Evolutionary conservation across 2,329 filamentous ascomycete genomes (phyloP).

Genomic region (Fusarium beomiforme): DNA sequence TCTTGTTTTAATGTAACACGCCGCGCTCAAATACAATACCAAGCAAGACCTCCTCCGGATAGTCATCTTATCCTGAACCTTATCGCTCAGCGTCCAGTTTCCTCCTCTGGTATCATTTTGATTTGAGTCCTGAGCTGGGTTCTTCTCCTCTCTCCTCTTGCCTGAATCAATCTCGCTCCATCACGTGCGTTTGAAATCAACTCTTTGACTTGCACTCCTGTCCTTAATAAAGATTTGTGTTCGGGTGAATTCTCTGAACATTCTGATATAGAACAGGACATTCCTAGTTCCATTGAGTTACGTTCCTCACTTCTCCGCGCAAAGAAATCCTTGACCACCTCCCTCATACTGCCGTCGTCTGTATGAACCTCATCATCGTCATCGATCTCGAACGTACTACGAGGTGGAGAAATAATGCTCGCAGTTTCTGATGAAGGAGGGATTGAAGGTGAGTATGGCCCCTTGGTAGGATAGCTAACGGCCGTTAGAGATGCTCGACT

Average conservation of each 20-base stretch:
- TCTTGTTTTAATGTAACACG: conserved; percentile 18
- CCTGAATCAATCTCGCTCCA: conserved; percentile 31
- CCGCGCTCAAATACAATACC: conserved; percentile 32
- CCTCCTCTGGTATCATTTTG: conserved; percentile 46
- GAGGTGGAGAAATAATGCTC: conserved; percentile 26
- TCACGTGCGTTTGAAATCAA: conserved; percentile 41
- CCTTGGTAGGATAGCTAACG: conserved; percentile 27
- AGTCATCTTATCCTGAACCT: background rate
- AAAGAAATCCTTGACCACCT: conserved; percentile 38
- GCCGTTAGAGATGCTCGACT: conserved; percentile 22
- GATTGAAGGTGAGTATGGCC: conserved; percentile 23
- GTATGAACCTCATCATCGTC: conserved; percentile 41
- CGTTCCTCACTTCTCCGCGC: conserved; percentile 37
- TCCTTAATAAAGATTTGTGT: conserved; percentile 25
- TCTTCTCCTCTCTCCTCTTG: conserved; percentile 47
- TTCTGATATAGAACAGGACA: conserved; percentile 17
- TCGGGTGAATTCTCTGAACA: conserved; percentile 11
- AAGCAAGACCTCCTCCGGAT: conserved; percentile 6
- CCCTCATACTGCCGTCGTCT: conserved; percentile 33
- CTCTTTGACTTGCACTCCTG: conserved; percentile 39
- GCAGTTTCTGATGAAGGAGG: conserved; percentile 17
- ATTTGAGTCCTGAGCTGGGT: conserved; percentile 51
- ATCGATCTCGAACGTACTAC: conserved; percentile 49
- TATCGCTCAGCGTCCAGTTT: conserved; percentile 12
- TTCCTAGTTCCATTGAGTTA: conserved; percentile 19